Percentiles rank a stretch among this genome's conserved stretches.
phyloP scores from a whole-genome alignment of 2,329 filamentous ascomycete genomes.

The Penicillium oxalicum region DNA sequence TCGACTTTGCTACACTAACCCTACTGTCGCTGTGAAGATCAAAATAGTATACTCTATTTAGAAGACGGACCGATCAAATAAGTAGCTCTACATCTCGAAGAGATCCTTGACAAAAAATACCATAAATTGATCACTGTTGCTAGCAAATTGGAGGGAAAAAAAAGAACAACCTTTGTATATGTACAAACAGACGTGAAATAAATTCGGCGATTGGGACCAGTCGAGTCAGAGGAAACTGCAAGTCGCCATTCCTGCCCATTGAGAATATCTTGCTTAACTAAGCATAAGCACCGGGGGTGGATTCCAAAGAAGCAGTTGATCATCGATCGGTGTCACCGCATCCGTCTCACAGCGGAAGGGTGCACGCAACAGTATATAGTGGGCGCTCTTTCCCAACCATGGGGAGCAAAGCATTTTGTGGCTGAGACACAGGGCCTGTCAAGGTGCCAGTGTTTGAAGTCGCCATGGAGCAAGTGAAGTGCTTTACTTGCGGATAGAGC shows the following conservation, averaged over 20 bases:
- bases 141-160: neutral
- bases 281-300: too few species aligned
- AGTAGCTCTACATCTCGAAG: neutral
- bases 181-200: neutral
- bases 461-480: neutral
- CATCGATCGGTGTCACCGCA: too few species aligned
- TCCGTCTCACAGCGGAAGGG: too few species aligned
- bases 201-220: neutral
- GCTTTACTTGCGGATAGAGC: constrained; percentile 28
- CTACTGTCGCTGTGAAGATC: neutral
- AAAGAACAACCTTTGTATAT: constrained; percentile 2
- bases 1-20: neutral
- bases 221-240: neutral
- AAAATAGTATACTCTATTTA: neutral
- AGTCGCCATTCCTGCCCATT: neutral
- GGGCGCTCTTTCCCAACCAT: too few species aligned
- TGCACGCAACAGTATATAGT: too few species aligned
- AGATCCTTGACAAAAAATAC: neutral
- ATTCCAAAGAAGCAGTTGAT: too few species aligned
- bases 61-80: neutral
- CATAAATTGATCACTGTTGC: neutral
- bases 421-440: too few species aligned
- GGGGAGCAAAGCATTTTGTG: too few species aligned
- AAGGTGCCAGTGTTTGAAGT: neutral
- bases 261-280: too few species aligned